These are phyloP conservation scores for Phanerochaete carnosa DNA, from an alignment of 768 basidiomycete species.

Conservation along the genomic window DNA sequence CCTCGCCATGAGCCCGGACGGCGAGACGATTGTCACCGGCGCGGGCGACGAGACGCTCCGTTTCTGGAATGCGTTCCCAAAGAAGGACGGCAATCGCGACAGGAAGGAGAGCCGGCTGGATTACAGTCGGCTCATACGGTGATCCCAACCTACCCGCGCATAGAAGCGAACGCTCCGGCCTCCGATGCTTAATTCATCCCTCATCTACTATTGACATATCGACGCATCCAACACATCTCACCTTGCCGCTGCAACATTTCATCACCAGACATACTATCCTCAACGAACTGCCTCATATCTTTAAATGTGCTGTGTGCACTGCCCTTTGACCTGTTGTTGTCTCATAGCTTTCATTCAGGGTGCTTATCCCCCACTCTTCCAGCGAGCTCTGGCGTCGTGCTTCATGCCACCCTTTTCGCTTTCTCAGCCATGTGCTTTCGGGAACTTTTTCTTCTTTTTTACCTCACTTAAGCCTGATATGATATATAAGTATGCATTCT, in stretches of 20 bases:
- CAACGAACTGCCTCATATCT: neutral
- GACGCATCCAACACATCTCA: neutral
- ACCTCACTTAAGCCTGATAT: neutral
- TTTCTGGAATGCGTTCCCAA: slow-evolving; percentile 98
- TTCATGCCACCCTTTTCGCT: neutral
- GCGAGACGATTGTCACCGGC: slow-evolving; percentile 96
- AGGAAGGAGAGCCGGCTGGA: slow-evolving; percentile 40
- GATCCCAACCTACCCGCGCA: neutral
- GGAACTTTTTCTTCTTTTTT: neutral
- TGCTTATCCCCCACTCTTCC: neutral
- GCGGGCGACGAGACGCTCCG: slow-evolving; percentile 96
- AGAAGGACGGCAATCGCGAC: slow-evolving; percentile 43
- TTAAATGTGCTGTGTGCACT: neutral
- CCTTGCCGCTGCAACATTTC: neutral
- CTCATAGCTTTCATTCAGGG: neutral
- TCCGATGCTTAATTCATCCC: neutral
- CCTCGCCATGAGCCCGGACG: slow-evolving; percentile 96
- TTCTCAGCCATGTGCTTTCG: neutral
- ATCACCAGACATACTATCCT: neutral
- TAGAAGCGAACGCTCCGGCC: neutral
- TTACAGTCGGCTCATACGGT: slow-evolving; percentile 41
- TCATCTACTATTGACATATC: neutral
- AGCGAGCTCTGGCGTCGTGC: neutral
- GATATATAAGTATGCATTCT: neutral
- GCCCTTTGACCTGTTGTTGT: slow-evolving; percentile 1